Conservation (phyloP, 768 basidiomycete genomes). For the Tricholoma sp. region DNA sequence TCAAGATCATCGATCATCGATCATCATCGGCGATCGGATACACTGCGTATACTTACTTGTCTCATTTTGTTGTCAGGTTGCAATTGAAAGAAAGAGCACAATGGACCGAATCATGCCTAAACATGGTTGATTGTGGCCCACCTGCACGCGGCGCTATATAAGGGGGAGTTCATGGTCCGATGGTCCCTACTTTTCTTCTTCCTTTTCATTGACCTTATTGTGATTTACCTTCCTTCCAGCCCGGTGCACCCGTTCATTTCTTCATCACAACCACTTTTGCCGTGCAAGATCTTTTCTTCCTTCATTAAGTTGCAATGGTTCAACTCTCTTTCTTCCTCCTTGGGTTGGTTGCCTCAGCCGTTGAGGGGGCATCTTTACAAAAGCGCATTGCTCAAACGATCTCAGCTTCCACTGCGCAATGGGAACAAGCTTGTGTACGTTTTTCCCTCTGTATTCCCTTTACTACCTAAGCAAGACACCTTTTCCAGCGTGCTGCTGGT, state of each 20-base stretch:
- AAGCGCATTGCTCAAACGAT: slow-evolving; percentile 47
- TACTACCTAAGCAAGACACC: not conserved
- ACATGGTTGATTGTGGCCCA: too few species aligned
- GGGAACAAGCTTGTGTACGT: slow-evolving; percentile 46
- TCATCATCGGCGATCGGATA: too few species aligned
- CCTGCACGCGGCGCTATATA: not conserved
- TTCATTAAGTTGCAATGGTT: slow-evolving; percentile 24
- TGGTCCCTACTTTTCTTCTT: not conserved
- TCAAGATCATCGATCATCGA: too few species aligned
- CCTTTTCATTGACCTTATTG: slow-evolving; percentile 2
- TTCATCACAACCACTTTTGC: slow-evolving; percentile 7
- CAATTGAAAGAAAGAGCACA: too few species aligned
- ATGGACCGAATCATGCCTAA: too few species aligned
- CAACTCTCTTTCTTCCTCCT: slow-evolving; percentile 27
- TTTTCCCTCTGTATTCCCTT: not conserved
- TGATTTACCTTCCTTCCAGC: slow-evolving; percentile 18
- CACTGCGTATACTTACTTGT: too few species aligned
- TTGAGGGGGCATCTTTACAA: slow-evolving; percentile 30
- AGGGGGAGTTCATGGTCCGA: not conserved
- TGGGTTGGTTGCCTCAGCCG: slow-evolving; percentile 25
- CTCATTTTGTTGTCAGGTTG: too few species aligned
- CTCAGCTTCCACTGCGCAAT: slow-evolving; percentile 32
- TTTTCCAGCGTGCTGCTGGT: slow-evolving; percentile 43
- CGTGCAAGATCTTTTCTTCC: slow-evolving; percentile 3
- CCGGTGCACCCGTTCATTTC: slow-evolving; percentile 24